Evolutionary conservation across 768 basidiomycete species (phyloP), one percentile per base, ranked within the genome.

Genomic region (Serendipita indica): DNA sequence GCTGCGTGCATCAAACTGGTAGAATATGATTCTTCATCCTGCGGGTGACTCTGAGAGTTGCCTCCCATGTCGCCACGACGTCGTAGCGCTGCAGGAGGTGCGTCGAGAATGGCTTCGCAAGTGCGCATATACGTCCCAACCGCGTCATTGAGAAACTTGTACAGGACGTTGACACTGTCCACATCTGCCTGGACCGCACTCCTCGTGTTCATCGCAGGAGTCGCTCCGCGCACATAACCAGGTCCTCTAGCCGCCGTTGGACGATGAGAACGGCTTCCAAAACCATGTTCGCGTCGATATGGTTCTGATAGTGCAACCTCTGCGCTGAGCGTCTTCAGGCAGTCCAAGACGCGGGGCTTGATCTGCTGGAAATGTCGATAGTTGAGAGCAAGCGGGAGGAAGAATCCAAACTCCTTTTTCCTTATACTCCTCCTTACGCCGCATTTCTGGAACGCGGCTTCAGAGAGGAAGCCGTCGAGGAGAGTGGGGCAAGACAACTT

Each of bases 401-500:
- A 54, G 49, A 54, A 54, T 2, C 25, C 22, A 54, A 54, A 54
- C 25, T 20, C 22, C 25, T 27, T 33, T 30, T 54, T 54, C 32
- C 49, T 54, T 25, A 54, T 30, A 28, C 22, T 54, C 25, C 49
- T 18, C 1, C 49, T 20, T 3, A 54, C 49, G 4, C 49, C 49
- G n/a, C 49, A 54, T 1, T 54, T 54, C n/a, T 28, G 49, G 49
- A 54, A 54, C 16, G 49, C 49, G 10, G 49, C 49, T 33, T 54
- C 49, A 30, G 22, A 22, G 16, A 54, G 25, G 25, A 22, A 54
- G n/a, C 49, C 49, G 49, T 54, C 49, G 49, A 54, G 22, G 20
- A 54, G 10, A 28, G 49, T 54, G 25, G 22, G 22, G n/a, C 49
- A 22, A 18, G 49, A 54, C 25, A 54, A 18, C 32, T 28, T 18